Percentiles rank a stretch among this genome's conserved stretches.
Conservation (phyloP, 345 rosid species). For the Noccaea caerulescens region DNA sequence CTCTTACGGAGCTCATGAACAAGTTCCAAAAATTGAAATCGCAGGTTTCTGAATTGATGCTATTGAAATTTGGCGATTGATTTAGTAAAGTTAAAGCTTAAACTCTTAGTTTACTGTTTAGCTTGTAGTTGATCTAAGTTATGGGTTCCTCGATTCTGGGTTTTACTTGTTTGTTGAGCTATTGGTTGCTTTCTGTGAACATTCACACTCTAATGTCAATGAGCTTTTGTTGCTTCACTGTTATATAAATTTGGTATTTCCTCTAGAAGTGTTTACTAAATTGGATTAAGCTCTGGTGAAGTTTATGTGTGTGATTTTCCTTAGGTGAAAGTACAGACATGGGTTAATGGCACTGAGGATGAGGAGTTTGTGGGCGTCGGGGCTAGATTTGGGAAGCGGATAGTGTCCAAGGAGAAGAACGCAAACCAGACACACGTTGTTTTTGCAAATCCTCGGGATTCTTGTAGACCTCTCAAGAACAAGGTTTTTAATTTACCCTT, state of each 20-base stretch:
- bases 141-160: conserved; percentile 3
- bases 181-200: background rate
- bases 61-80: background rate
- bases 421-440: conserved; percentile 74
- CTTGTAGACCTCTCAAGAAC: conserved; percentile 63
- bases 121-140: conserved; percentile 34
- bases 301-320: conserved; percentile 14
- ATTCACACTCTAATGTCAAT: background rate
- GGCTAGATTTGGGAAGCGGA: conserved; percentile 85
- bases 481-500: conserved; percentile 58
- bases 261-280: background rate
- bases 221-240: conserved; percentile 11
- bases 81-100: conserved; percentile 8
- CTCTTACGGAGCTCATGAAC: background rate
- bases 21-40: background rate
- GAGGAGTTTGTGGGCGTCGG: conserved; percentile 97
- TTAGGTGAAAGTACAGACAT: conserved; percentile 98
- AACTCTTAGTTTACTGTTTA: conserved; percentile 3
- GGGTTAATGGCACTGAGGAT: conserved; percentile 75
- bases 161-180: conserved; percentile 19
- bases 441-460: conserved; percentile 86
- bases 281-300: conserved; percentile 30
- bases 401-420: conserved; percentile 93
- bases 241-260: background rate
- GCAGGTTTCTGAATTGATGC: conserved; percentile 6